phyloP scores from a whole-genome alignment of 495 filamentous ascomycete genomes.

The Cudoniella acicularis region DNA sequence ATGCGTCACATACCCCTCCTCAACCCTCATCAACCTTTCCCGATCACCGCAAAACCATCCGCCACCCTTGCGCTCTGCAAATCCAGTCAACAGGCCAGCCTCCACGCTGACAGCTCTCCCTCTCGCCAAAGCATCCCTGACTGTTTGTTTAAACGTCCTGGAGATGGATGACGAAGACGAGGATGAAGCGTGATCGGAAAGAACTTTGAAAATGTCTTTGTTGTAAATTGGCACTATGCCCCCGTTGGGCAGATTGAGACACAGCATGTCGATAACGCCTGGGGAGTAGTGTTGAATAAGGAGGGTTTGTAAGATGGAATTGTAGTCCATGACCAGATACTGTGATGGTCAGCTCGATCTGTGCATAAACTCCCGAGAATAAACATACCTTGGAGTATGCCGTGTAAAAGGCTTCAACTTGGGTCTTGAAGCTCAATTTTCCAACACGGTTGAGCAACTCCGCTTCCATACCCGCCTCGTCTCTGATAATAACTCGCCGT shows the following conservation, averaged over 20 bases:
- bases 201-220: conserved; percentile 47
- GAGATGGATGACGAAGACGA: conserved; percentile 26
- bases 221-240: conserved; percentile 30
- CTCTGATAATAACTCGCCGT: conserved; percentile 18
- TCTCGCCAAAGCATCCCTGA: conserved; percentile 34
- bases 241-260: conserved; percentile 33
- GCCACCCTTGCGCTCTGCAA: conserved; percentile 15
- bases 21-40: conserved; percentile 22
- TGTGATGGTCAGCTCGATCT: too few relatives aligned
- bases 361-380: too few relatives aligned
- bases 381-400: conserved; percentile 53
- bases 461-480: conserved; percentile 36
- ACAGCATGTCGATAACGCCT: conserved; percentile 38
- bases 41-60: conserved; percentile 9
- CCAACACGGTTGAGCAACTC: conserved; percentile 34
- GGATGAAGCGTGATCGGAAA: conserved; percentile 35
- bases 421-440: conserved; percentile 35
- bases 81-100: conserved; percentile 24
- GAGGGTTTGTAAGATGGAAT: too few relatives aligned
- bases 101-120: conserved; percentile 41
- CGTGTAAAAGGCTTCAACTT: conserved; percentile 38
- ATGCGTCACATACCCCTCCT: conserved; percentile 44
- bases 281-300: too few relatives aligned
- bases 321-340: too few relatives aligned
- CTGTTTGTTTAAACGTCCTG: conserved; percentile 33